A percentile compares a stretch with the other conserved stretches of the same genome.
phyloP scores from a whole-genome alignment of 495 filamentous ascomycete species.

The Tricharina praecox region DNA sequence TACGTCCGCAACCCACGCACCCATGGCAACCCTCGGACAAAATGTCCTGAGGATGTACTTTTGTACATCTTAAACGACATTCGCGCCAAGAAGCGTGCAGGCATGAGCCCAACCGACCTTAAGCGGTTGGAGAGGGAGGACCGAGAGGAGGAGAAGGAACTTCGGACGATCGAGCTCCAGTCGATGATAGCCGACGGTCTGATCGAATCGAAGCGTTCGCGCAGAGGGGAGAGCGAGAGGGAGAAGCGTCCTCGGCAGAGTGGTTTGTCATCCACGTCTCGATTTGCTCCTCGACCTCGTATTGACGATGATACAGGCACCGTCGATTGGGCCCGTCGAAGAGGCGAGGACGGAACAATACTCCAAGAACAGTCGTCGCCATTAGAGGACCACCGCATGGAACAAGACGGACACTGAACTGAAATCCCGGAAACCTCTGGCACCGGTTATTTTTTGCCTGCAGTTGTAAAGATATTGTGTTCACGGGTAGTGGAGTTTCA shows the following conservation, averaged over 20 bases:
- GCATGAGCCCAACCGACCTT: constrained; percentile 61
- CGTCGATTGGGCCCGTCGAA: constrained; percentile 19
- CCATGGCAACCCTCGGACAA: constrained; percentile 52
- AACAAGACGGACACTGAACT: constrained; percentile 24
- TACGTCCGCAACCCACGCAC: constrained; percentile 73
- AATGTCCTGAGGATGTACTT: constrained; percentile 73
- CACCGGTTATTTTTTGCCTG: constrained; percentile 3
- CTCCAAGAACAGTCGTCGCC: constrained; percentile 8
- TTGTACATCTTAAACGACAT: constrained; percentile 83
- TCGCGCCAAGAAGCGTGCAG: constrained; percentile 56
- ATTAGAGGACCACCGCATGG: constrained; percentile 22
- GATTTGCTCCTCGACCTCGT: constrained; percentile 7
- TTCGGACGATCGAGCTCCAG: constrained; percentile 27
- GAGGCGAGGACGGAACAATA: constrained; percentile 15
- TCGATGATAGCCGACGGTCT: constrained; percentile 10
- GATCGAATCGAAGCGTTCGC: constrained; percentile 2
- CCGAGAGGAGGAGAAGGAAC: constrained; percentile 65
- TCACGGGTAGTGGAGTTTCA: constrained; percentile 2
- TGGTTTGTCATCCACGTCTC: constrained; percentile 13
- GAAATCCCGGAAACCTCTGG: constrained; percentile 1
- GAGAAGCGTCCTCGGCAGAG: constrained; percentile 21
- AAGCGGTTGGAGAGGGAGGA: constrained; percentile 80
- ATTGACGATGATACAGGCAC: constrained; percentile 12
- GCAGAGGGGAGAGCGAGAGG: constrained; percentile 10
- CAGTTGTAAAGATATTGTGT: constrained; percentile 8